Percentiles rank a stretch among this genome's conserved stretches.
phyloP scores from a whole-genome alignment of 257 asterid genomes.

The Perilla frutescens region DNA sequence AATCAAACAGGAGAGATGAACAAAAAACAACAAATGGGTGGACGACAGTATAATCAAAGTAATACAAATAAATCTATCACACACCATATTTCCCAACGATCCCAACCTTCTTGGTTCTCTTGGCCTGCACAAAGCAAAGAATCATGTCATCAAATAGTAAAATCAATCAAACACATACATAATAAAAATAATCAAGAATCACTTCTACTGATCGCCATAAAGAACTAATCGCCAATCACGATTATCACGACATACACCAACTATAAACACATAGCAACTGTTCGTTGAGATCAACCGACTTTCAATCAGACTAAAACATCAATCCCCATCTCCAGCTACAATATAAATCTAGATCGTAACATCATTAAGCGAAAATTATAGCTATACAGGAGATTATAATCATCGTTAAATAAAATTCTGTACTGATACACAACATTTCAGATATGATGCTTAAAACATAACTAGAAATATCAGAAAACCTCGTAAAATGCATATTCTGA shows the following conservation, averaged over 20 bases:
- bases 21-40: not conserved
- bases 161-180: not conserved
- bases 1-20: not conserved
- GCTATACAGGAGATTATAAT: not conserved
- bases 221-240: not conserved
- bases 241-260: not conserved
- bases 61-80: conserved; percentile 2
- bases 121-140: conserved; percentile 56
- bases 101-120: conserved; percentile 91
- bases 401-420: not conserved
- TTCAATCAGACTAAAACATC: not conserved
- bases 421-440: not conserved
- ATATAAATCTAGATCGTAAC: not conserved
- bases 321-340: not conserved
- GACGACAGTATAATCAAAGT: not conserved
- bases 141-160: not conserved
- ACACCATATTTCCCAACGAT: conserved; percentile 89
- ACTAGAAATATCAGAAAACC: not conserved
- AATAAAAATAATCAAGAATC: not conserved
- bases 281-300: not conserved
- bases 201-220: not conserved
- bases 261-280: not conserved
- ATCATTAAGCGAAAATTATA: not conserved
- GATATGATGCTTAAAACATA: not conserved
- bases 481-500: not conserved